Conservation (phyloP, 208 protist genomes). For the Trypanosoma lewisi region DNA sequence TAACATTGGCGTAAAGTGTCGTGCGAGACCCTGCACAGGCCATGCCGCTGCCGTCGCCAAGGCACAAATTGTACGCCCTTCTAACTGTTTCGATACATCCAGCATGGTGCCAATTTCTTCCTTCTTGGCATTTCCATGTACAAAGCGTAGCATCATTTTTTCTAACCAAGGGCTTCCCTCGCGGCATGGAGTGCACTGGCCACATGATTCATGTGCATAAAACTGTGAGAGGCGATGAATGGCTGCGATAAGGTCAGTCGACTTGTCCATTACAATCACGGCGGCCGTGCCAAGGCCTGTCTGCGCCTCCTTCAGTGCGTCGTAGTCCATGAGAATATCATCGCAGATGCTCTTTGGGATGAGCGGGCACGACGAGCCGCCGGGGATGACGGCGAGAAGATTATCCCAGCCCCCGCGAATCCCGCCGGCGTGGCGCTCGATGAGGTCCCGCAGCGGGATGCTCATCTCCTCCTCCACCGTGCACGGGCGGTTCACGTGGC, state of each 20-base stretch:
- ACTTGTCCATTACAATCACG: conserved; percentile 99
- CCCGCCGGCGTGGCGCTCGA: conserved; percentile 96
- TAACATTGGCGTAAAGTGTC: conserved; percentile 95
- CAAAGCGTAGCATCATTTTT: conserved; percentile 97
- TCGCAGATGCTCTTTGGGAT: conserved; percentile 95
- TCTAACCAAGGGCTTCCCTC: conserved; percentile 96
- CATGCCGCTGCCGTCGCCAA: conserved; percentile 98
- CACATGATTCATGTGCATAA: conserved; percentile 97
- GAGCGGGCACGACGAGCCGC: conserved; percentile 96
- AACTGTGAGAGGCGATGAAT: conserved; percentile 97
- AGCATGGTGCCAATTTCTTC: conserved; percentile 98
- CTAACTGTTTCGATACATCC: conserved; percentile 97
- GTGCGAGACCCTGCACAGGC: conserved; percentile 98
- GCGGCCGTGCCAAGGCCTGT: conserved; percentile 98
- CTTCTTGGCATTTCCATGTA: conserved; percentile 94
- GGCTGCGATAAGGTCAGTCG: conserved; percentile 95
- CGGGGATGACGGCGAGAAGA: conserved; percentile 96
- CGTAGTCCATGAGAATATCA: conserved; percentile 98
- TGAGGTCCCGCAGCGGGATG: conserved; percentile 96
- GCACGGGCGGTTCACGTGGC: conserved; percentile 98
- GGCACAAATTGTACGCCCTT: conserved; percentile 99
- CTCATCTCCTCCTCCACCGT: conserved; percentile 99
- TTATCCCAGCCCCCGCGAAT: conserved; percentile 99
- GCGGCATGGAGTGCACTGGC: conserved; percentile 98
- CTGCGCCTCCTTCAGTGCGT: conserved; percentile 91